Base-by-base conservation (phyloP, 140 eudicot genomes). In the Cichorium intybus region DNA sequence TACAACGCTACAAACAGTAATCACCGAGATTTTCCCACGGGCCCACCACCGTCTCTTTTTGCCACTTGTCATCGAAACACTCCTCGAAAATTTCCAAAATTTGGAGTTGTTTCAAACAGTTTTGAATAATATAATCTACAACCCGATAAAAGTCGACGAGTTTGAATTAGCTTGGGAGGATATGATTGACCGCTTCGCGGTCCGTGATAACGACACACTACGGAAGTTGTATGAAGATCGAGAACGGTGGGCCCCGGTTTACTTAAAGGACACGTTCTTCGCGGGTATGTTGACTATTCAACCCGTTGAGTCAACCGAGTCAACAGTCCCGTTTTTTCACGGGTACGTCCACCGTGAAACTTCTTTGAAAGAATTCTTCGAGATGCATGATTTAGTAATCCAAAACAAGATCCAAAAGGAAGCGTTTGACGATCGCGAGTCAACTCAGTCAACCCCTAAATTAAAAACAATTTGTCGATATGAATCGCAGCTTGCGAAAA, bases 141-240 rank as follows among this genome's bases (percentile, higher is more conserved):
- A 56, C 53, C 71, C 89, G 0, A 51, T 77, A n/a, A 89, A 84
- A 75, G 77, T 67, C 2, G 92, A 86, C 43, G 95, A 89, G 67
- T 89, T 89, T 66, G 97, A 89, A 75, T 20, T 74, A 60, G 86
- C 84, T 0, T 89, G 97, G 97, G 89, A 81, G n/a, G 83, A 84
- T 47, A 86, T 86, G 97, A 49, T 82, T 60, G 85, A 75, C 65
- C 80, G 76, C 17, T 89, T 81, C 31, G 84, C 35, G 27, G 63
- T 86, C 35, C 64, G 29, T 24, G 85, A 77, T 24, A 69, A 76
- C 34, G 84, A 75, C 33, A 81, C 71, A 56, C 78, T 86, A 24
- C 75, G 46, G 6, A 33, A 60, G 55, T 60, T 87, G 70, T 89
- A 71, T 31, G 82, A 86, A 46, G 97, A 89, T 43, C 89, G 97